These are phyloP conservation scores for Moricandia moricandioides DNA, from an alignment of 345 rosid species.

Conservation along the genomic window DNA sequence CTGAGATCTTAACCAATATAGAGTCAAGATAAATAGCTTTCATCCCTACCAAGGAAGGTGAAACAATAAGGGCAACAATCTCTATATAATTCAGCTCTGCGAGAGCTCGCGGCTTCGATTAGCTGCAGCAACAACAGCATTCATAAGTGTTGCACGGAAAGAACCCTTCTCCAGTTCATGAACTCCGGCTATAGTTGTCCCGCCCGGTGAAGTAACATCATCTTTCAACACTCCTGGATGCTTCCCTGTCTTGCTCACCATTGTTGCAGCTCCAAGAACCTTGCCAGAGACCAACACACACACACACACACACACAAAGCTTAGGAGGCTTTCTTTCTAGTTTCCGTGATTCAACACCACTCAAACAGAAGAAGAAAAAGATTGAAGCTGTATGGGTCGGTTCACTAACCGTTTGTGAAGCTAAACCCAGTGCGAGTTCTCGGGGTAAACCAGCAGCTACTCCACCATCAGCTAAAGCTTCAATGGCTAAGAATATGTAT, in stretches of 20 bases:
- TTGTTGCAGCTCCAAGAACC: conserved; percentile 93
- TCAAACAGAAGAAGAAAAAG: neutral
- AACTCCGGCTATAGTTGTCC: conserved; percentile 85
- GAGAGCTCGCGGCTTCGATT: conserved; percentile 73
- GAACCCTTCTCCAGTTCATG: conserved; percentile 91
- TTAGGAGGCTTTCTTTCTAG: conserved; percentile 4
- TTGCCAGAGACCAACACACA: conserved; percentile 33
- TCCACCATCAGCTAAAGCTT: conserved; percentile 96
- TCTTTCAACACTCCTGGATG: conserved; percentile 92
- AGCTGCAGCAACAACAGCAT: conserved; percentile 87
- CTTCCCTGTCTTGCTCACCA: conserved; percentile 72
- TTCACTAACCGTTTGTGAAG: conserved; percentile 80
- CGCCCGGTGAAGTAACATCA: conserved; percentile 88
- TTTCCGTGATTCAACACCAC: neutral
- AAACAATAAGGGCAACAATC: neutral
- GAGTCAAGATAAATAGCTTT: neutral
- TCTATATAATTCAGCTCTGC: conserved; percentile 32
- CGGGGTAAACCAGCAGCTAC: conserved; percentile 96
- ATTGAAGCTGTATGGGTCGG: neutral
- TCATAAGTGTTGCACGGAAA: conserved; percentile 76
- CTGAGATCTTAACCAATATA: neutral
- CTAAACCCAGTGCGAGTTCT: conserved; percentile 77
- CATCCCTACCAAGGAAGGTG: conserved; percentile 17
- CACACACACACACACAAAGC: neutral
- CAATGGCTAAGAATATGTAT: conserved; percentile 78